These are phyloP conservation scores for Sporothrix globosa DNA, from an alignment of 2,329 filamentous ascomycete species.

Conservation along the genomic window DNA sequence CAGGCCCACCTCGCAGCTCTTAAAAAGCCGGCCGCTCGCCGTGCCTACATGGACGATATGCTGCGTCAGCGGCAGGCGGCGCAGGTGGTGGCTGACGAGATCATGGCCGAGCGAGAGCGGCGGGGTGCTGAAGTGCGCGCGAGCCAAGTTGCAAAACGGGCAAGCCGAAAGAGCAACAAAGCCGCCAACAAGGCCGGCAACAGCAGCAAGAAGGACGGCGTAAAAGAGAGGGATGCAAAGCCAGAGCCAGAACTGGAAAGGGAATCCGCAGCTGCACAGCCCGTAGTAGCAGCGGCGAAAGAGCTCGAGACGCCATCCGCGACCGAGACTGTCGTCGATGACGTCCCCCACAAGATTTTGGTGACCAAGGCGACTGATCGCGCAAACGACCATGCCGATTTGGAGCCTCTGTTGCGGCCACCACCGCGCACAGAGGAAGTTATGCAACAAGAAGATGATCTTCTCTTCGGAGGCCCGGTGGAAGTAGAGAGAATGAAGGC, in stretches of 20 bases:
- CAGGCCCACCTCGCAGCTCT: constrained; percentile 69
- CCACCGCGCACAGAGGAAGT: constrained; percentile 16
- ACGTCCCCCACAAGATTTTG: not conserved
- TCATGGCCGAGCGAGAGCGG: constrained; percentile 42
- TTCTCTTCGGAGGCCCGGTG: constrained; percentile 18
- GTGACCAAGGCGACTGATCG: constrained; percentile 10
- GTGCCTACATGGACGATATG: constrained; percentile 64
- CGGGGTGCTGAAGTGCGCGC: constrained; percentile 36
- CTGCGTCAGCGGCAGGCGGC: constrained; percentile 50
- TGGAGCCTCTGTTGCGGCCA: not conserved
- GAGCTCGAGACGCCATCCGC: not conserved
- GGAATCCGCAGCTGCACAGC: not conserved
- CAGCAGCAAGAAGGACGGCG: not conserved
- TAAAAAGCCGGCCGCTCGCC: constrained; percentile 54
- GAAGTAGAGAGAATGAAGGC: constrained; percentile 22
- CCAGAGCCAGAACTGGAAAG: not conserved
- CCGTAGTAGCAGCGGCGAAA: constrained; percentile 4
- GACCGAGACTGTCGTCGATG: not conserved
- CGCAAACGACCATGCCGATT: constrained; percentile 22
- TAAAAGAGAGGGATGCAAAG: not conserved
- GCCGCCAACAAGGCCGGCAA: not conserved
- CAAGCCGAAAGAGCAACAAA: constrained; percentile 17
- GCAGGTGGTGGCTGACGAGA: constrained; percentile 46
- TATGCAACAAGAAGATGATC: constrained; percentile 19
- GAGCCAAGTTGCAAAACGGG: constrained; percentile 23